Base-by-base conservation (phyloP, 192 early-diverging fungal genomes). In the Diversispora epigaea region DNA sequence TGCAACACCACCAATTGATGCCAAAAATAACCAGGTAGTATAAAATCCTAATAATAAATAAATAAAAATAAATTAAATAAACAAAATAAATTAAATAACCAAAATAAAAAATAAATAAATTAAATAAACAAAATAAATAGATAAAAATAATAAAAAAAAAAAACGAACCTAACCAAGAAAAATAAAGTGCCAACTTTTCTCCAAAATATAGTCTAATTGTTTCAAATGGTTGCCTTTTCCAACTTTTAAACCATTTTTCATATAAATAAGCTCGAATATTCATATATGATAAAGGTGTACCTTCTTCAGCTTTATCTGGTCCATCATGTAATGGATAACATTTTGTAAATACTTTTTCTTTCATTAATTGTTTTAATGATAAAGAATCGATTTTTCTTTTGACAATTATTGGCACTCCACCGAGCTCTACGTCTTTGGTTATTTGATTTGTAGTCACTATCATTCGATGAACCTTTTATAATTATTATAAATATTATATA, bases 111-210 rank as follows among this genome's bases (percentile, higher is more conserved):
- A 50, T 11, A 68, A 66, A 54, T n/a, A 43, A 40, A 41, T 64
- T 3, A 7, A 39, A 41, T 64, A 2, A 15, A 40, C 4, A 64
- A 64, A 60, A 4, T 22, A 9, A 17, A 8, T 58, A 7, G 3
- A 17, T 60, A 4, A 60, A 54, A 43, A 50, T 49, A 68, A 50
- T 9, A 50, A 47, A 76, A 55, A 10, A 62, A 15, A 19, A 17
- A 60, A 62, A 80, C 46, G 75, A 67, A 73, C 86, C 86, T 46
- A 91, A 76, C 86, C 88, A 92, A 25, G 88, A 85, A 80, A 92
- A 90, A 58, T 91, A 92, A 3, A 89, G 80, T 11, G 86, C 89
- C 60, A 89, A 79, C 67, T 85, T 81, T 78, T 92, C 91, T n/a
- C 91, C 91, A 73, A 87, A 91, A 74, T 92, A 92, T n/a, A 69